Conservation (phyloP, 345 rosid species). For the Hibiscus tridactylites region DNA sequence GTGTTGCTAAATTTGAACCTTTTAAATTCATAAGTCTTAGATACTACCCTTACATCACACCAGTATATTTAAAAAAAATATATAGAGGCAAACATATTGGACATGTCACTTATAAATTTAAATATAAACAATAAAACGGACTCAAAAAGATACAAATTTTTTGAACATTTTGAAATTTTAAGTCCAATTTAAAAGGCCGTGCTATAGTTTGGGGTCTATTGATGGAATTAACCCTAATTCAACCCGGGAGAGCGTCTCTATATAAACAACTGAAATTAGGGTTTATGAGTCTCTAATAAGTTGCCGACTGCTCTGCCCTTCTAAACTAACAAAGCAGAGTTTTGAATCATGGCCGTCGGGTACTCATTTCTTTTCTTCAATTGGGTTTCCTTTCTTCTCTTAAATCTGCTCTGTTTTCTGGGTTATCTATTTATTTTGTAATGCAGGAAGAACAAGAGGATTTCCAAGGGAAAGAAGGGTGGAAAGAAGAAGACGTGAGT, state of each 20-base stretch:
- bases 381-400: neutral
- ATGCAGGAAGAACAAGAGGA: conserved; percentile 82
- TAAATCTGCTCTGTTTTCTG: neutral
- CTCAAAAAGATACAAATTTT: no score
- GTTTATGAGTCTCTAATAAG: conserved; percentile 3
- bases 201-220: no score
- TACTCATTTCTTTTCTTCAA: neutral
- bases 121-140: no score
- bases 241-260: neutral
- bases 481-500: conserved; percentile 93
- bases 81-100: no score
- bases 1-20: no score
- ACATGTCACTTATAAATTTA: no score
- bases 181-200: no score
- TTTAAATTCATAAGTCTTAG: no score
- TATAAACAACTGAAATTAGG: conserved; percentile 9
- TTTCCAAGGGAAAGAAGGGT: conserved; percentile 95
- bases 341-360: conserved; percentile 13
- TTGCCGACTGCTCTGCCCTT: neutral
- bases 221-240: no score
- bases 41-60: no score
- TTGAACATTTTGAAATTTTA: no score
- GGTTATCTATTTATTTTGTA: neutral
- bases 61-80: no score
- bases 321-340: neutral